These are phyloP conservation scores for Knoxdaviesia capensis DNA, from an alignment of 2,329 filamentous ascomycete genomes.

Conservation along the genomic window DNA sequence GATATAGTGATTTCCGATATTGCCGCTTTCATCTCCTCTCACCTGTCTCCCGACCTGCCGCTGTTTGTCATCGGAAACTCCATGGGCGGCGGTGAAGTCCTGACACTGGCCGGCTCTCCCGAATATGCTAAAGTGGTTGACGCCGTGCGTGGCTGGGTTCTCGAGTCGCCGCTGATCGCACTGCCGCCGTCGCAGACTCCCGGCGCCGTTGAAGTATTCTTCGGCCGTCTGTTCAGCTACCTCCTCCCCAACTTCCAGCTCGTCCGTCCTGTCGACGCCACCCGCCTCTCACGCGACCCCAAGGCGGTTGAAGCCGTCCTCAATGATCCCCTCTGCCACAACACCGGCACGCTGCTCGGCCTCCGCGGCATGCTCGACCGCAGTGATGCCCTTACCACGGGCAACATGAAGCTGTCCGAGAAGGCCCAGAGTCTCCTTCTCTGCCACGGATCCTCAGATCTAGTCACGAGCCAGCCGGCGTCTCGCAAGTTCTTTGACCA, in stretches of 20 bases:
- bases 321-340: slow-evolving; percentile 54
- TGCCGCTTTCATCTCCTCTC: slow-evolving; percentile 37
- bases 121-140: slow-evolving; percentile 31
- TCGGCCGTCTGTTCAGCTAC: slow-evolving; percentile 46
- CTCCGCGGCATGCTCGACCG: slow-evolving; percentile 61
- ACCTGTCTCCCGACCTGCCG: slow-evolving; percentile 38
- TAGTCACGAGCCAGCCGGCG: slow-evolving; percentile 43
- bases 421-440: slow-evolving; percentile 48
- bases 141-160: slow-evolving; percentile 50
- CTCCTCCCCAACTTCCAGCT: slow-evolving; percentile 50
- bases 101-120: slow-evolving; percentile 35
- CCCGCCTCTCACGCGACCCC: slow-evolving; percentile 46
- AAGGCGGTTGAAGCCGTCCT: slow-evolving; percentile 37
- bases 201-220: slow-evolving; percentile 35
- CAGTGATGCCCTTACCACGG: slow-evolving; percentile 36
- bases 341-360: slow-evolving; percentile 72
- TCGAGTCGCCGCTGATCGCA: slow-evolving; percentile 62
- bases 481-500: slow-evolving; percentile 43
- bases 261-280: slow-evolving; percentile 40
- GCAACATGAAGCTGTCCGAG: slow-evolving; percentile 28
- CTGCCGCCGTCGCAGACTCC: slow-evolving; percentile 49
- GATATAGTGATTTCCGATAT: slow-evolving; percentile 56
- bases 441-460: slow-evolving; percentile 58
- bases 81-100: slow-evolving; percentile 68
- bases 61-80: slow-evolving; percentile 78